Evolutionary conservation across 2,329 filamentous ascomycete genomes (phyloP).

Genomic region (Cercospora sp.): DNA sequence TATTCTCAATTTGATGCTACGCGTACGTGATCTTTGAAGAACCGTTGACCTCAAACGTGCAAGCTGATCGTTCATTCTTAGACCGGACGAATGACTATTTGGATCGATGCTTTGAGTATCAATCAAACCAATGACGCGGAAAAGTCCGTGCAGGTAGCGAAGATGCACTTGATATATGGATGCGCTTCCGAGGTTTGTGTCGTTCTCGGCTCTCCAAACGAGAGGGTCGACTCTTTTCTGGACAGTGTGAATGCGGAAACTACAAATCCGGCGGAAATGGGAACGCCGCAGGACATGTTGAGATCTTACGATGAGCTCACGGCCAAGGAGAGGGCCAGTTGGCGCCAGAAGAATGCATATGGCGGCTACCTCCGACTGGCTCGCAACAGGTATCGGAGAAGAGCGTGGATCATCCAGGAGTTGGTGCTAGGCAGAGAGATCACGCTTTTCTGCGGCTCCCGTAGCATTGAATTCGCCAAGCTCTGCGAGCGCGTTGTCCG

Average conservation of each 20-base stretch:
- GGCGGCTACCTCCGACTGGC: background rate
- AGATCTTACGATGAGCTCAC: background rate
- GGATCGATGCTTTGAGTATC: background rate
- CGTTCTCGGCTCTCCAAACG: background rate
- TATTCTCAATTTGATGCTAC: background rate
- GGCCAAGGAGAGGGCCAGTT: background rate
- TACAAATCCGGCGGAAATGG: background rate
- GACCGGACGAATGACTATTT: background rate
- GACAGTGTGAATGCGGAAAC: background rate
- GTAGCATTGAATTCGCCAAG: background rate
- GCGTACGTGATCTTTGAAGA: background rate
- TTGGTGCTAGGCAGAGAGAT: background rate
- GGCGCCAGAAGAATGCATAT: background rate
- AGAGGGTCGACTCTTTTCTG: background rate
- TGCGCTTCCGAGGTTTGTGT: background rate
- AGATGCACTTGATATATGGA: background rate
- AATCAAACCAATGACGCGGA: background rate
- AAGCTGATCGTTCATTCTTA: background rate
- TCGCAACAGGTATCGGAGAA: background rate
- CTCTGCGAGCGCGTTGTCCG: background rate
- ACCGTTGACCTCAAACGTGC: background rate
- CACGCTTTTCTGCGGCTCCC: background rate
- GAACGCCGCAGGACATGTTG: background rate
- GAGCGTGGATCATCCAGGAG: background rate
- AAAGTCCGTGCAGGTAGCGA: background rate